phyloP scores from a whole-genome alignment of 2,329 filamentous ascomycete genomes.

The Trichophyton simii region DNA sequence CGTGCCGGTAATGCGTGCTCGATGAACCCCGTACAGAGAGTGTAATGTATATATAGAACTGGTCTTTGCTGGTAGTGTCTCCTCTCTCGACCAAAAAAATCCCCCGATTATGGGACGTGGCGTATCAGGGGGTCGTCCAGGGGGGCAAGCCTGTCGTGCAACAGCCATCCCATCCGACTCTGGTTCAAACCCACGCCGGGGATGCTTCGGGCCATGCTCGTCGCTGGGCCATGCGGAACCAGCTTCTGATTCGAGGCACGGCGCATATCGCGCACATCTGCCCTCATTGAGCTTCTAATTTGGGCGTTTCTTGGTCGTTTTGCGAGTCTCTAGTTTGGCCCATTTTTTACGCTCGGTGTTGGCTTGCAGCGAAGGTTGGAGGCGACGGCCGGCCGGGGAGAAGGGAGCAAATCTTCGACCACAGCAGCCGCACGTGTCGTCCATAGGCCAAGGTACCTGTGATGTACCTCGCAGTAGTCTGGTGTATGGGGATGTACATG shows the following conservation, averaged over 20 bases:
- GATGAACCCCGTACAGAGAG: too few species aligned
- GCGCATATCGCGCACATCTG: slow-evolving; percentile 2
- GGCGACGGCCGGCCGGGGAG: neutral
- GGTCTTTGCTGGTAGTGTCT: neutral
- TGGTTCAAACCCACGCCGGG: neutral
- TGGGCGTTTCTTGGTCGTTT: neutral
- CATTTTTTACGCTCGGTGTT: neutral
- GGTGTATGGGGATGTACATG: neutral
- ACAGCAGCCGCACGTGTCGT: neutral
- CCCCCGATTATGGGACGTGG: neutral
- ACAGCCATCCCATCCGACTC: neutral
- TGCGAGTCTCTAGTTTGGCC: neutral
- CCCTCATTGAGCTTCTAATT: slow-evolving; percentile 1
- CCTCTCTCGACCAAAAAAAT: neutral
- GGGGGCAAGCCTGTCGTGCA: neutral
- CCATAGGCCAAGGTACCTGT: neutral
- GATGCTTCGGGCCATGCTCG: neutral
- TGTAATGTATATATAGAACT: neutral
- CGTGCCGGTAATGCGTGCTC: neutral
- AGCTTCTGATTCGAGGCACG: slow-evolving; percentile 1
- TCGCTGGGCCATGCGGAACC: neutral
- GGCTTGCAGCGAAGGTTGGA: neutral
- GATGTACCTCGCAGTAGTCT: slow-evolving; percentile 2
- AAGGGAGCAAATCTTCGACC: neutral
- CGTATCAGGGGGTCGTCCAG: neutral